Evolutionary conservation across 768 basidiomycete genomes (phyloP).

Genomic region (Lentinula edodes): DNA sequence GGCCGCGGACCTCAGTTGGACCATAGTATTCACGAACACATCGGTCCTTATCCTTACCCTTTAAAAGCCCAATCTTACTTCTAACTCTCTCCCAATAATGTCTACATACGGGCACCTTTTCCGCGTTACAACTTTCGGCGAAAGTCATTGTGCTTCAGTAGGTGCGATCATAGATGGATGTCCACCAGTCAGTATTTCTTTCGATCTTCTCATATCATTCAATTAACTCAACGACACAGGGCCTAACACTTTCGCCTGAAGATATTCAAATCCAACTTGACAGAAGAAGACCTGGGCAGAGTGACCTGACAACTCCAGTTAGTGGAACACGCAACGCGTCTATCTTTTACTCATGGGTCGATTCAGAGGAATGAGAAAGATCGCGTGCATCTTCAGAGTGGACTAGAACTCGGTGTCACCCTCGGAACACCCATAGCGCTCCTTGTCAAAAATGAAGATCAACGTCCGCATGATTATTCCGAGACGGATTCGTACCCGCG

Average conservation of each 20-base stretch:
- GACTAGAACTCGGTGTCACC: slow-evolving; percentile 88
- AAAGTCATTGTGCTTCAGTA: slow-evolving; percentile 95
- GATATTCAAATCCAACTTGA: slow-evolving; percentile 92
- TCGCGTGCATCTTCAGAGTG: slow-evolving; percentile 88
- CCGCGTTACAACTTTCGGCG: slow-evolving; percentile 95
- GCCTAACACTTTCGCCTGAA: slow-evolving; percentile 67
- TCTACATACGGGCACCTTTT: slow-evolving; percentile 90
- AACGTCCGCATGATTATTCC: slow-evolving; percentile 96
- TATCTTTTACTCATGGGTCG: not conserved
- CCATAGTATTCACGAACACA: not conserved
- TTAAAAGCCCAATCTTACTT: not conserved
- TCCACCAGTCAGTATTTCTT: slow-evolving; percentile 66
- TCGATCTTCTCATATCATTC: slow-evolving; percentile 2
- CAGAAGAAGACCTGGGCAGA: slow-evolving; percentile 91
- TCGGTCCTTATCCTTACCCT: not conserved
- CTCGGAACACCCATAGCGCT: slow-evolving; percentile 97
- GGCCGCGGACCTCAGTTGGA: not conserved
- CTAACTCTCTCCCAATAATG: slow-evolving; percentile 40
- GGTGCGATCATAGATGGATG: slow-evolving; percentile 98
- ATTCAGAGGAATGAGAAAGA: slow-evolving; percentile 91
- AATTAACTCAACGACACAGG: slow-evolving; percentile 41
- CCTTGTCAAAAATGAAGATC: slow-evolving; percentile 97
- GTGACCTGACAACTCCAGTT: slow-evolving; percentile 92
- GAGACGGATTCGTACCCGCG: slow-evolving; percentile 98
- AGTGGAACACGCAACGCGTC: slow-evolving; percentile 21